These are phyloP conservation scores for Ophiobolus disseminans DNA, from an alignment of 2,329 filamentous ascomycete genomes.

Conservation along the genomic window DNA sequence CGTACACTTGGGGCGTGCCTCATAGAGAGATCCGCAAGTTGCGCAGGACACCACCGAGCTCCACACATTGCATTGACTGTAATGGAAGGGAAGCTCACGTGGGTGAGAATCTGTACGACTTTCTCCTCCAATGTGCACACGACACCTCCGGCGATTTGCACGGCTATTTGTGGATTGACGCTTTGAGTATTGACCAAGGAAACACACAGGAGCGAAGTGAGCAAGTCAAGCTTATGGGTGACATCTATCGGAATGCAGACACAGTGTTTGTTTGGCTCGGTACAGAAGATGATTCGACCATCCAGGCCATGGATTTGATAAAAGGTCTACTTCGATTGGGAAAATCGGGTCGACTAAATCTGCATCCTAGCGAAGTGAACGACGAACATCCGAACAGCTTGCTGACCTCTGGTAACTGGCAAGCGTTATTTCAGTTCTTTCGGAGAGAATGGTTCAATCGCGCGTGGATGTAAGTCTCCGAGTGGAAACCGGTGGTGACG, in stretches of 20 bases:
- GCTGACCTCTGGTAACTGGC: constrained; percentile 11
- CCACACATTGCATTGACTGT: constrained; percentile 6
- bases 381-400: constrained; percentile 1
- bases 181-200: constrained; percentile 14
- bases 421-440: constrained; percentile 11
- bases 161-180: constrained; percentile 19
- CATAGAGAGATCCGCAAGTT: neutral
- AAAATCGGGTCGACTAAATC: neutral
- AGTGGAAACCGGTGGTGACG: neutral
- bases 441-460: constrained; percentile 19
- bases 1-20: constrained; percentile 26
- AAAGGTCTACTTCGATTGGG: neutral
- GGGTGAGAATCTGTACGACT: constrained; percentile 23
- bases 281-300: constrained; percentile 12
- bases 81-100: constrained; percentile 10
- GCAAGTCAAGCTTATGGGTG: constrained; percentile 15
- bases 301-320: constrained; percentile 14
- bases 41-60: neutral
- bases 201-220: constrained; percentile 9
- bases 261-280: constrained; percentile 21
- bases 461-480: constrained; percentile 10
- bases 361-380: constrained; percentile 6
- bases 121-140: constrained; percentile 8
- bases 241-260: constrained; percentile 14
- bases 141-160: neutral